Percentiles rank a stretch among this genome's conserved stretches.
Conservation (phyloP, 345 rosid species). For the Populus euphratica region DNA sequence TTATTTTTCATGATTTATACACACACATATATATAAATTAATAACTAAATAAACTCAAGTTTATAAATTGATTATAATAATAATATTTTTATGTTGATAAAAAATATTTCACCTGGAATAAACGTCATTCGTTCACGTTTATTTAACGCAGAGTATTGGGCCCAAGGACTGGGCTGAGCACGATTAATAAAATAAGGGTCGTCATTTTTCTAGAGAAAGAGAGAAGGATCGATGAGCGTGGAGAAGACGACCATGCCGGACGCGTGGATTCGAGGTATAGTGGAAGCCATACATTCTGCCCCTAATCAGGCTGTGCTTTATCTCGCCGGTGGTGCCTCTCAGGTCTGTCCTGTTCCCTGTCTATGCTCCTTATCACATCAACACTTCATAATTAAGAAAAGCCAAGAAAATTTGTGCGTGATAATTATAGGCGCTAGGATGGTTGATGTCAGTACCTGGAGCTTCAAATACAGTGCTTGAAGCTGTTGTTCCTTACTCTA, state of each 20-base stretch:
- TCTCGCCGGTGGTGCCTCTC: slow-evolving; percentile 85
- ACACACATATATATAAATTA: too few relatives aligned
- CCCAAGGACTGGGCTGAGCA: too few relatives aligned
- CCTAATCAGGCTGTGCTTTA: slow-evolving; percentile 71
- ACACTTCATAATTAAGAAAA: neutral
- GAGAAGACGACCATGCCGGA: slow-evolving; percentile 45
- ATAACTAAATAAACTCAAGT: too few relatives aligned
- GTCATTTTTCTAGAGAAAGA: neutral
- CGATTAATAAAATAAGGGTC: too few relatives aligned
- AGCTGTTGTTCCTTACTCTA: slow-evolving; percentile 74
- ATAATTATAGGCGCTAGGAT: slow-evolving; percentile 55
- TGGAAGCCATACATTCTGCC: slow-evolving; percentile 69
- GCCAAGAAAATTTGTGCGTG: neutral
- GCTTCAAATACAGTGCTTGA: slow-evolving; percentile 86
- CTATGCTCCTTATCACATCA: neutral
- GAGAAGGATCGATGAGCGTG: neutral
- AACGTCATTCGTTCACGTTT: too few relatives aligned
- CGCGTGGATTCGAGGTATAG: slow-evolving; percentile 48
- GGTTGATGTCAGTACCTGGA: slow-evolving; percentile 83
- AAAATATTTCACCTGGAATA: too few relatives aligned
- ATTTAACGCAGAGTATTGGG: too few relatives aligned
- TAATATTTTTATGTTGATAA: too few relatives aligned
- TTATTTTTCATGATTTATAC: too few relatives aligned
- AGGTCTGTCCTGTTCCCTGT: slow-evolving; percentile 36
- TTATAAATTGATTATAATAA: too few relatives aligned